Percentiles rank a stretch among this genome's conserved stretches.
Conservation (phyloP, 2,329 filamentous ascomycete species). For the Botryotinia convoluta region DNA sequence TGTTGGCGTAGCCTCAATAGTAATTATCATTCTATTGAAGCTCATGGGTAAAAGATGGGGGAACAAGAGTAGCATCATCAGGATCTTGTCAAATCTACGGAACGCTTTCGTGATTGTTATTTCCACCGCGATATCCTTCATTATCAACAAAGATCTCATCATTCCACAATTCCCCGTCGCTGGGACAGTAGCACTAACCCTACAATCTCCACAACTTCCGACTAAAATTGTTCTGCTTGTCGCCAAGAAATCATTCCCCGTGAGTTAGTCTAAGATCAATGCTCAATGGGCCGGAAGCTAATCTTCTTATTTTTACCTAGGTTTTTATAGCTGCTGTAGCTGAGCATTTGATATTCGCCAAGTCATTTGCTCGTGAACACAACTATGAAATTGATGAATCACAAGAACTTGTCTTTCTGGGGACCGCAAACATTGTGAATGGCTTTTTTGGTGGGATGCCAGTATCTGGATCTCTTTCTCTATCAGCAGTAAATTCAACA, state of each 20-base stretch:
- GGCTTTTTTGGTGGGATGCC: constrained; percentile 64
- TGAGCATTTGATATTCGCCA: constrained; percentile 63
- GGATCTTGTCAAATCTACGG: neutral
- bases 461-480: constrained; percentile 63
- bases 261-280: neutral
- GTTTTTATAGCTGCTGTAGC: constrained; percentile 54
- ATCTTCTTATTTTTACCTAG: neutral
- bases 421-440: constrained; percentile 61
- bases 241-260: constrained; percentile 46
- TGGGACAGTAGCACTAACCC: neutral
- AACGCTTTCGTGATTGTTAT: constrained; percentile 4
- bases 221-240: constrained; percentile 1
- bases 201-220: neutral
- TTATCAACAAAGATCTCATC: neutral
- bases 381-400: constrained; percentile 62
- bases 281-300: neutral
- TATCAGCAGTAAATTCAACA: constrained; percentile 65
- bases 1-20: neutral
- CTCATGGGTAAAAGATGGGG: constrained; percentile 10
- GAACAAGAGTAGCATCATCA: neutral
- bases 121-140: constrained; percentile 2
- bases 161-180: constrained; percentile 7
- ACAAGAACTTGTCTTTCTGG: constrained; percentile 64
- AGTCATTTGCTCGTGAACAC: constrained; percentile 60
- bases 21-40: constrained; percentile 1